These are phyloP conservation scores for Eimeria necatrix DNA, from an alignment of 169 alveolate genomes.

Conservation along the genomic window DNA sequence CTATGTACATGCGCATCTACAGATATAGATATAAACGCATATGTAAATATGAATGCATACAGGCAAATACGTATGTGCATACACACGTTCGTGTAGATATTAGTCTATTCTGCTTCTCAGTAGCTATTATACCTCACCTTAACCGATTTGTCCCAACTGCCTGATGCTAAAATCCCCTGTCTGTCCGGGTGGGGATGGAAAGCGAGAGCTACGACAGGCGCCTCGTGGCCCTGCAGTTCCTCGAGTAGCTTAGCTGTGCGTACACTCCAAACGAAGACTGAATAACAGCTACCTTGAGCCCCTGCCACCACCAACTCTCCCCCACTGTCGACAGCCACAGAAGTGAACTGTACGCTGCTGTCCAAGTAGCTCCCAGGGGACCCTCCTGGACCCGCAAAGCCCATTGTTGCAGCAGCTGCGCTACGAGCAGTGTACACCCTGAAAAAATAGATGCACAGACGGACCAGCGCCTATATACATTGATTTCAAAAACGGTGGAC, in stretches of 20 bases:
- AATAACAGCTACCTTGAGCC: conserved; percentile 92
- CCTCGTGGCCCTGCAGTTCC: conserved; percentile 93
- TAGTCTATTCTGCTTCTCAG: too few relatives aligned
- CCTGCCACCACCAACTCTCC: conserved; percentile 99
- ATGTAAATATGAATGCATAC: too few relatives aligned
- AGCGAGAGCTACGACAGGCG: conserved; percentile 89
- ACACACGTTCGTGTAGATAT: too few relatives aligned
- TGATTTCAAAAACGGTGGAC: background rate
- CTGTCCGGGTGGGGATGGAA: conserved; percentile 88
- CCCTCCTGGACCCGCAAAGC: background rate
- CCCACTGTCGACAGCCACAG: conserved; percentile 96
- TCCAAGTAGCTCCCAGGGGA: conserved; percentile 47
- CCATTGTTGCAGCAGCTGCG: background rate
- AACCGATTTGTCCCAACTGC: conserved; percentile 94
- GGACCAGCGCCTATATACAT: background rate
- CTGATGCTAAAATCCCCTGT: conserved; percentile 91
- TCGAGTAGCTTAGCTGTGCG: conserved; percentile 93
- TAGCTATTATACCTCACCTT: conserved; percentile 3
- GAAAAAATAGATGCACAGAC: background rate
- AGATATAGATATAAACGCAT: too few relatives aligned
- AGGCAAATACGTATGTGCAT: too few relatives aligned
- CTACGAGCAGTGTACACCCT: conserved; percentile 41
- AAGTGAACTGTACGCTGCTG: conserved; percentile 94
- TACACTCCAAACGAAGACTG: conserved; percentile 82
- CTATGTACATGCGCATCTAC: background rate